Evolutionary conservation across 148 eudicot species (phyloP).

Genomic region (Limonium bicolor): DNA sequence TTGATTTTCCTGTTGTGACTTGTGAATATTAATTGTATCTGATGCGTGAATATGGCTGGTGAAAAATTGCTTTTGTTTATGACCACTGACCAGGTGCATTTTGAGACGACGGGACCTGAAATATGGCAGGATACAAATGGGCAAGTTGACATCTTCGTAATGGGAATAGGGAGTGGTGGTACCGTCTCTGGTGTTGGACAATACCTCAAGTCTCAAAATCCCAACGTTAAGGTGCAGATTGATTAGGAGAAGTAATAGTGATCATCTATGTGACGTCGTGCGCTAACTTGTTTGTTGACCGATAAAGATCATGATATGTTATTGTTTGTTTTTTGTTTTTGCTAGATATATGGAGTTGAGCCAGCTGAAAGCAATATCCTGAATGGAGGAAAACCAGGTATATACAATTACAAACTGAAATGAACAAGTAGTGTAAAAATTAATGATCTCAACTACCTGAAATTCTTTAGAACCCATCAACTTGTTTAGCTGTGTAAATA

Average conservation of each 20-base stretch:
- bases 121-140: constrained; percentile 94
- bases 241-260: no score
- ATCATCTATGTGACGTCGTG: no score
- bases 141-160: constrained; percentile 81
- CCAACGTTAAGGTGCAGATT: constrained; percentile 60
- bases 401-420: no score
- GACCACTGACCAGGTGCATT: constrained; percentile 45
- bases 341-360: constrained; percentile 83
- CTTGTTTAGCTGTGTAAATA: background rate
- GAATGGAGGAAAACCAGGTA: constrained; percentile 98
- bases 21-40: no score
- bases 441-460: no score
- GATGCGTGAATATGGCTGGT: background rate
- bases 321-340: background rate
- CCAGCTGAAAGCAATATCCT: constrained; percentile 87
- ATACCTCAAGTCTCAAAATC: constrained; percentile 85
- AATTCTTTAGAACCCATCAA: background rate
- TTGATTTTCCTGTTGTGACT: no score
- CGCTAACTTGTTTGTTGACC: no score
- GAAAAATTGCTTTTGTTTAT: background rate
- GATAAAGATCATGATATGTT: no score
- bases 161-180: constrained; percentile 99
- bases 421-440: no score
- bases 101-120: constrained; percentile 97
- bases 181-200: constrained; percentile 91